A percentile compares a stretch with the other conserved stretches of the same genome.
These are phyloP conservation scores for Aspergillus bertholletiae DNA, from an alignment of 495 filamentous ascomycete species.

Conservation along the genomic window DNA sequence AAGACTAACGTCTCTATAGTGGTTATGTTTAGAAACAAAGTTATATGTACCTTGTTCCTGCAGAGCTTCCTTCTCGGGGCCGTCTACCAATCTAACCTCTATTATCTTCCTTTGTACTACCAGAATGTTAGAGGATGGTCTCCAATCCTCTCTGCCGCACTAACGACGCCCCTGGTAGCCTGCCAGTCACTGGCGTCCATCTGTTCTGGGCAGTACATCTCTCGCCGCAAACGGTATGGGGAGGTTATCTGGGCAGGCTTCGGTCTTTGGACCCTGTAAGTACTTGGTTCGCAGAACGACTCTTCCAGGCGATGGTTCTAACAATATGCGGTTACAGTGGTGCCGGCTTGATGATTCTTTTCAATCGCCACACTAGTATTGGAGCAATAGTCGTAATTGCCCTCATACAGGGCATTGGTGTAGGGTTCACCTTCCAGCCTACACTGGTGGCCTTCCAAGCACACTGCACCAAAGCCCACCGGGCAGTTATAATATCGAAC, in stretches of 20 bases:
- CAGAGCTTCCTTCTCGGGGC: slow-evolving; percentile 60
- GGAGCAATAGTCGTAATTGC: slow-evolving; percentile 53
- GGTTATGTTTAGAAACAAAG: slow-evolving; percentile 51
- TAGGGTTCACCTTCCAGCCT: slow-evolving; percentile 60
- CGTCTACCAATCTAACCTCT: slow-evolving; percentile 54
- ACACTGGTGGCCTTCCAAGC: slow-evolving; percentile 62
- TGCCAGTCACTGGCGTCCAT: slow-evolving; percentile 51
- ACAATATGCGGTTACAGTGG: slow-evolving; percentile 28
- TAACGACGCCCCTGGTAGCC: slow-evolving; percentile 51
- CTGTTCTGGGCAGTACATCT: slow-evolving; percentile 55
- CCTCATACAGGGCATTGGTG: slow-evolving; percentile 49
- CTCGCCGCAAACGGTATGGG: slow-evolving; percentile 50
- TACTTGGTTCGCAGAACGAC: neutral
- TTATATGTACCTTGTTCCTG: slow-evolving; percentile 49
- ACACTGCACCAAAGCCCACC: slow-evolving; percentile 53
- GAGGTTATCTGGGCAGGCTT: slow-evolving; percentile 58
- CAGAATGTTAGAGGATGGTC: slow-evolving; percentile 51
- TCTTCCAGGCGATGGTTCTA: no score
- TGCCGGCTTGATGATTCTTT: slow-evolving; percentile 49
- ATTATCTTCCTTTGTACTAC: slow-evolving; percentile 52
- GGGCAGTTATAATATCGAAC: slow-evolving; percentile 58
- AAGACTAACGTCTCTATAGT: slow-evolving; percentile 29
- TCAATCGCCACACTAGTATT: slow-evolving; percentile 42
- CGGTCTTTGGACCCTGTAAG: slow-evolving; percentile 49
- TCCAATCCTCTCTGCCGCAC: slow-evolving; percentile 45